These are phyloP conservation scores for Mallotus nudiflorus DNA, from an alignment of 345 rosid species.

Conservation along the genomic window DNA sequence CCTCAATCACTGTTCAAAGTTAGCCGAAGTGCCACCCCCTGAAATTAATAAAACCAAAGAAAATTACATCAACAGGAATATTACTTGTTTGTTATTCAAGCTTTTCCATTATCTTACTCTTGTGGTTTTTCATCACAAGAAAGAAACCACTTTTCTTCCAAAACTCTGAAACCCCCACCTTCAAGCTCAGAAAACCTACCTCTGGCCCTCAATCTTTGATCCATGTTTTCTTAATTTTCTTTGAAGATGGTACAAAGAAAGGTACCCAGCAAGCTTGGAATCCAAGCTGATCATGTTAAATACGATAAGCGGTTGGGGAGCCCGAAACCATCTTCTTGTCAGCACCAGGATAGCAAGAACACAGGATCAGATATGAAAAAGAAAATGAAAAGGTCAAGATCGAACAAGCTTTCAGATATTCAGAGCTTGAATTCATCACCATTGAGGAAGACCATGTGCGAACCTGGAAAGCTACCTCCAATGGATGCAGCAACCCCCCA, in stretches of 20 bases:
- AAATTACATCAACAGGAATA: constrained; percentile 23
- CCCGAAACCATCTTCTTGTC: constrained; percentile 43
- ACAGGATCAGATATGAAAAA: constrained; percentile 40
- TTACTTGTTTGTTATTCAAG: constrained; percentile 21
- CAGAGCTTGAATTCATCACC: too few relatives aligned
- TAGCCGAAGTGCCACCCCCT: constrained; percentile 17
- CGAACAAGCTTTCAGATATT: constrained; percentile 38
- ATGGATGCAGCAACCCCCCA: too few relatives aligned
- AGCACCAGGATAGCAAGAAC: too few relatives aligned
- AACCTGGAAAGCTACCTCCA: too few relatives aligned
- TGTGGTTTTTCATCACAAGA: constrained; percentile 5
- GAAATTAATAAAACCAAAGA: constrained; percentile 3
- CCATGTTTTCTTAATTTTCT: constrained; percentile 33
- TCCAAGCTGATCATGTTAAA: constrained; percentile 49
- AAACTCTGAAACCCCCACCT: constrained; percentile 7
- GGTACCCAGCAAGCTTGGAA: constrained; percentile 51
- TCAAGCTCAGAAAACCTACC: constrained; percentile 24
- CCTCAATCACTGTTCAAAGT: neutral
- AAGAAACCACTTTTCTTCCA: constrained; percentile 27
- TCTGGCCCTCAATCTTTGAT: neutral
- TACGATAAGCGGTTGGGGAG: constrained; percentile 45
- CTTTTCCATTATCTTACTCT: neutral
- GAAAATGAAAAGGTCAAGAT: constrained; percentile 73
- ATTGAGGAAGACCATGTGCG: constrained; percentile 17
- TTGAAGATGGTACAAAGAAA: constrained; percentile 83